Percentiles rank a stretch among this genome's conserved stretches.
These are phyloP conservation scores for Hydnomerulius pinastri DNA, from an alignment of 768 basidiomycete genomes.

Conservation along the genomic window DNA sequence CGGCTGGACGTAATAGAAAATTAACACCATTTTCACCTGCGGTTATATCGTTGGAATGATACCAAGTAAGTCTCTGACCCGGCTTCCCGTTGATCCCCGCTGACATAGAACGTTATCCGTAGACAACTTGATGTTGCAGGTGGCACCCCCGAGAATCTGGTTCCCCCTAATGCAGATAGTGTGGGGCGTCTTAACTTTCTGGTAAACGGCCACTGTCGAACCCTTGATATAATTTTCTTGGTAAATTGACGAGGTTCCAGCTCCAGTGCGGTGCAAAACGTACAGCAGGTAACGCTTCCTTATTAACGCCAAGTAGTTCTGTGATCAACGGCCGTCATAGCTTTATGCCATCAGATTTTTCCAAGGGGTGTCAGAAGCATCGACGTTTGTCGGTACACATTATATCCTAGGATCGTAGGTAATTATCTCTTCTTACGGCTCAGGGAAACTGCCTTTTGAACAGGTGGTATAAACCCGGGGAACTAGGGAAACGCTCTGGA, in stretches of 20 bases:
- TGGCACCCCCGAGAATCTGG: slow-evolving; percentile 64
- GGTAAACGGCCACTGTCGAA: slow-evolving; percentile 35
- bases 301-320: not conserved
- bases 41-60: slow-evolving; percentile 78
- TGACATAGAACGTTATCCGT: slow-evolving; percentile 7
- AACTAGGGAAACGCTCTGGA: slow-evolving; percentile 70
- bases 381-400: slow-evolving; percentile 76
- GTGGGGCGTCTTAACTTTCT: slow-evolving; percentile 68
- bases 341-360: slow-evolving; percentile 72
- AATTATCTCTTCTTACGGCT: not conserved
- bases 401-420: slow-evolving; percentile 72
- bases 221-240: not conserved
- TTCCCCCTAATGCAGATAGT: slow-evolving; percentile 64
- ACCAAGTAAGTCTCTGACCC: slow-evolving; percentile 45
- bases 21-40: slow-evolving; percentile 72
- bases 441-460: not conserved
- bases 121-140: slow-evolving; percentile 70
- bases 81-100: not conserved
- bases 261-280: slow-evolving; percentile 54
- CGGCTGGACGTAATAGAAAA: slow-evolving; percentile 40
- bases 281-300: slow-evolving; percentile 48
- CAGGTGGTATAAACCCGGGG: slow-evolving; percentile 72
- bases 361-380: slow-evolving; percentile 72
- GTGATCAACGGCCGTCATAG: slow-evolving; percentile 30
- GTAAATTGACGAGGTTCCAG: slow-evolving; percentile 32